Base-by-base conservation (phyloP, 2,329 filamentous ascomycete genomes). In the Drechmeria coniospora region DNA sequence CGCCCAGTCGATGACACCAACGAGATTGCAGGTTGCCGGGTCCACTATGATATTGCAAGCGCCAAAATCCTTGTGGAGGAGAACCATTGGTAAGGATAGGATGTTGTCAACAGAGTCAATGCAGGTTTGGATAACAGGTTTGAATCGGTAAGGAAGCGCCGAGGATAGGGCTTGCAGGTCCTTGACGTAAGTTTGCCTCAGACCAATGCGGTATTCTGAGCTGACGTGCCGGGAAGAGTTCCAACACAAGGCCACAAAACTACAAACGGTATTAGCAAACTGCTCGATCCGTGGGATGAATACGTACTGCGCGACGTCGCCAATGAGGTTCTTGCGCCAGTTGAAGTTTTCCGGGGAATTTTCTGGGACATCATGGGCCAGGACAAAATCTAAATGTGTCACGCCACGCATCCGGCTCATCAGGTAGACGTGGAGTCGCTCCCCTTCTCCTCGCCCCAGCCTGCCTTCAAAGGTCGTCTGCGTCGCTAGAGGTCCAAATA, bases 1-100 rank as follows among this genome's bases (percentile, higher is more conserved):
- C 1, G 54, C 49, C 54, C 50, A 61, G 41, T 58, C 53, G 30
- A 60, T 42, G 7, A 59, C 52, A 2, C 55, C 54, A 18, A 41
- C 40, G 4, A 60, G 32, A 36, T 51, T 46, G 38, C 45, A 56
- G 17, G 50, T 38, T 23, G 11, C 27, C 18, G 50, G 39, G 22
- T 58, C 43, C 5, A 60, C 54, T 8, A 59, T 44, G 23, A 59
- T 50, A 31, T 60, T 60, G 40, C 38, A 50, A 16, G 29, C 19
- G 14, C 47, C 37, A 36, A 61, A 54, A 28, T 58, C 51, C 31
- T 39, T 36, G 31, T 59, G 51, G 3, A 54, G 42, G 12, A 59
- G 45, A 5, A 56, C 52, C 44, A 53, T 53, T 18, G 50, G 53
- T 8, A 57, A 41, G 21, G 51, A 51, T 16, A 56, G 29, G 28